phyloP scores from a whole-genome alignment of 495 filamentous ascomycete genomes.

The Evernia prunastri region DNA sequence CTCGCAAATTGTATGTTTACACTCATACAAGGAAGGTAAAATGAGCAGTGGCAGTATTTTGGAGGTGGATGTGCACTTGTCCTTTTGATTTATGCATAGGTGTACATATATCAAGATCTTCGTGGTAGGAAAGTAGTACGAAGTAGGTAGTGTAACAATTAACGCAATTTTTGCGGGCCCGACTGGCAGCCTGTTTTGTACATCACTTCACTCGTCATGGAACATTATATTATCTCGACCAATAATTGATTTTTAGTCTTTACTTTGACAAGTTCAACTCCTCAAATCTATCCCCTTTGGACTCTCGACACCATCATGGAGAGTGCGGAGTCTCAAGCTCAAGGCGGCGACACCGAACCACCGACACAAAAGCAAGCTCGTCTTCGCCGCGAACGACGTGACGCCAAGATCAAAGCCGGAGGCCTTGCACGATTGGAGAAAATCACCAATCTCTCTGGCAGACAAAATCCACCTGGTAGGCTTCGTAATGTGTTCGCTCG shows the following conservation, averaged over 20 bases:
- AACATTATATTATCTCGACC: too few species aligned
- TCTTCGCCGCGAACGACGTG: constrained; percentile 78
- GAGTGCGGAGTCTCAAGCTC: constrained; percentile 5
- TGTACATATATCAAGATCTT: too few species aligned
- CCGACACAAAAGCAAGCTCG: constrained; percentile 65
- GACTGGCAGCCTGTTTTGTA: too few species aligned
- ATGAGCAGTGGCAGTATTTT: too few species aligned
- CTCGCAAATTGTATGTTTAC: not conserved
- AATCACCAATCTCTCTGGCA: constrained; percentile 73
- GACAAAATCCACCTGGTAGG: constrained; percentile 44
- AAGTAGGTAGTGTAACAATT: too few species aligned
- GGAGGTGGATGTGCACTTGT: too few species aligned
- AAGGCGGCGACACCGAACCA: constrained; percentile 32
- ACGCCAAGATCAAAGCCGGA: constrained; percentile 82
- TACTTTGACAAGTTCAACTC: not conserved
- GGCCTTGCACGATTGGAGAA: constrained; percentile 73
- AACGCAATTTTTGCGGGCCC: too few species aligned
- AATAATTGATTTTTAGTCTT: too few species aligned
- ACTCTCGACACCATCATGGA: constrained; percentile 3
- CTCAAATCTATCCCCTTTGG: not conserved
- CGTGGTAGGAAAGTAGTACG: too few species aligned
- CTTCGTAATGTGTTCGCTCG: constrained; percentile 2
- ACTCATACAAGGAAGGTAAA: too few species aligned
- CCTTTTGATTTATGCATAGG: too few species aligned
- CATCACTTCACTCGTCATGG: not conserved